Percentiles rank a stretch among this genome's conserved stretches.
Conservation (phyloP, 2,329 filamentous ascomycete genomes). For the Colletotrichum gigasporum region DNA sequence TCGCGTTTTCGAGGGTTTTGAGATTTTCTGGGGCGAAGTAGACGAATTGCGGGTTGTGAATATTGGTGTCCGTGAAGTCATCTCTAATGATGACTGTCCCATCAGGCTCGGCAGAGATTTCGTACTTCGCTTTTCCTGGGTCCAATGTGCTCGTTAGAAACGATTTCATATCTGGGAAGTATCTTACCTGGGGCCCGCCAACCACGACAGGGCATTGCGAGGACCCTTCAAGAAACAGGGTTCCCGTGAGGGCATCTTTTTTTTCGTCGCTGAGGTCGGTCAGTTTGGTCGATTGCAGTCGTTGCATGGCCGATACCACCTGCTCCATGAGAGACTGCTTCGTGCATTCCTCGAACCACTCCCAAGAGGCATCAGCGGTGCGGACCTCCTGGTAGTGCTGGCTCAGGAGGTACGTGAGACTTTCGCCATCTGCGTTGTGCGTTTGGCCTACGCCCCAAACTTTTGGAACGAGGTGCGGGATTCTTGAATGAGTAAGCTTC, state of each 20-base stretch:
- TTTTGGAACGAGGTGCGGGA: slow-evolving; percentile 4
- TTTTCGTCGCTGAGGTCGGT: not conserved
- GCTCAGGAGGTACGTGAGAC: slow-evolving; percentile 5
- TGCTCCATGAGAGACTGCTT: not conserved
- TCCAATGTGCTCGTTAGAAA: not conserved
- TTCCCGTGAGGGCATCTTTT: not conserved
- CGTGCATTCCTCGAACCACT: not conserved
- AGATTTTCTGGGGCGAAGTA: slow-evolving; percentile 7
- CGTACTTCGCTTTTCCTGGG: not conserved
- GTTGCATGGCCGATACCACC: not conserved
- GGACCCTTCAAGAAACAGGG: not conserved
- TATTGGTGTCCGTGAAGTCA: not conserved
- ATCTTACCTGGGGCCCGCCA: not conserved
- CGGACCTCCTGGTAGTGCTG: not conserved
- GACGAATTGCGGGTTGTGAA: not conserved
- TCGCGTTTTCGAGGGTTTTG: not conserved
- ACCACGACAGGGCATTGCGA: not conserved
- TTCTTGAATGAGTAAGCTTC: not conserved
- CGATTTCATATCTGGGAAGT: not conserved
- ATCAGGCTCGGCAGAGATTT: not conserved
- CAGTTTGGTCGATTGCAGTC: not conserved
- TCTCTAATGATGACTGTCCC: not conserved
- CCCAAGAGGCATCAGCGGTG: not conserved
- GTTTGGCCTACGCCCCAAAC: slow-evolving; percentile 11
- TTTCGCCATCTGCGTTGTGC: not conserved